phyloP scores from a whole-genome alignment of 2,329 filamentous ascomycete genomes.

The Fusarium sp. region DNA sequence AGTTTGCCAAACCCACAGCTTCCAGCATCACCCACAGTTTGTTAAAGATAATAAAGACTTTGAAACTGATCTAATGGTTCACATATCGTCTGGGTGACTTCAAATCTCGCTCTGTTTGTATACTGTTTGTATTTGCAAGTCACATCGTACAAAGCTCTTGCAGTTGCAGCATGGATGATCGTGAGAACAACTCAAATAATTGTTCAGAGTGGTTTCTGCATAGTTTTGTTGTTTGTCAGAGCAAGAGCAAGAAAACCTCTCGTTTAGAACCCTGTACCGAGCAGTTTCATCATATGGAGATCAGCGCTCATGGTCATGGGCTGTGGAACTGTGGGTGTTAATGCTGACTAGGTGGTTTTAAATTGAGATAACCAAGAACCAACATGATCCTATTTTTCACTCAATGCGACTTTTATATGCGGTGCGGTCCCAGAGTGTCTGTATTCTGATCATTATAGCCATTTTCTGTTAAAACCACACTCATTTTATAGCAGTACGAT shows the following conservation, averaged over 20 bases:
- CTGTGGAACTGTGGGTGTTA: conserved; percentile 20
- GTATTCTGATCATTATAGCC: background rate
- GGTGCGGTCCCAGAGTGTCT: background rate
- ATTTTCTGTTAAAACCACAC: background rate
- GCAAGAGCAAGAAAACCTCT: background rate
- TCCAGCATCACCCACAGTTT: background rate
- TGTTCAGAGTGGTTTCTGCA: background rate
- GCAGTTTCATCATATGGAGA: conserved; percentile 20
- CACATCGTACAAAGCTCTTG: background rate
- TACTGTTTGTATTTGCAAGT: no score
- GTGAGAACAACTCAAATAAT: background rate
- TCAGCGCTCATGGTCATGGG: background rate
- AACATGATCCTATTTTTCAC: conserved; percentile 2
- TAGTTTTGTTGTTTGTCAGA: background rate
- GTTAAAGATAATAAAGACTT: background rate
- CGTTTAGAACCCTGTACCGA: background rate
- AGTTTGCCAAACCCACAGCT: background rate
- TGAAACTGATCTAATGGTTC: background rate
- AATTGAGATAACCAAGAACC: conserved; percentile 12
- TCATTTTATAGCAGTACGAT: background rate
- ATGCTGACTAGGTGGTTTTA: conserved; percentile 11
- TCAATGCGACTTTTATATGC: conserved; percentile 3
- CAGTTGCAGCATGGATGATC: background rate
- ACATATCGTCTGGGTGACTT: no score
- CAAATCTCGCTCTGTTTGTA: no score